phyloP scores from a whole-genome alignment of 768 basidiomycete species.

The Amanita molliuscula region DNA sequence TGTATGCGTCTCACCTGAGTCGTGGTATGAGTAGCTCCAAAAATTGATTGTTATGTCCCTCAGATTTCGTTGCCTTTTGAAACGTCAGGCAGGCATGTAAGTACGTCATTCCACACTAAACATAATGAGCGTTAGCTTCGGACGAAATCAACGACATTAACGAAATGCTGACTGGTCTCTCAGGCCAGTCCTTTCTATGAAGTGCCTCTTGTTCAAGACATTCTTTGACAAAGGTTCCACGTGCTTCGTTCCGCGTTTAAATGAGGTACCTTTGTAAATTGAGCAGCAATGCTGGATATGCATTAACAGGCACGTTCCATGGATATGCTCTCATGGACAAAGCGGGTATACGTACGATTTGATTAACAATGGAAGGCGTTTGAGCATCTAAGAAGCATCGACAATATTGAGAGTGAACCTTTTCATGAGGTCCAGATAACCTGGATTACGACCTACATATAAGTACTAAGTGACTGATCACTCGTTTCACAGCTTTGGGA shows the following conservation, averaged over 20 bases:
- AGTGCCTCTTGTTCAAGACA: slow-evolving; percentile 14
- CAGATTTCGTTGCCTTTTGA: slow-evolving; percentile 11
- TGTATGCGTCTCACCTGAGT: slow-evolving; percentile 33
- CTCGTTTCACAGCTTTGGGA: slow-evolving; percentile 21
- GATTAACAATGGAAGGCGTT: slow-evolving; percentile 15
- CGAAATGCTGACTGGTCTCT: slow-evolving; percentile 16
- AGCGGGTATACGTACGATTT: slow-evolving; percentile 11
- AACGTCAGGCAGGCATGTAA: slow-evolving; percentile 36
- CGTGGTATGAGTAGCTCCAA: slow-evolving; percentile 34
- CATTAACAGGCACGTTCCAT: too few relatives aligned
- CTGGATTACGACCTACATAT: slow-evolving; percentile 13
- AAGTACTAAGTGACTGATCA: background rate
- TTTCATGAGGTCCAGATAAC: slow-evolving; percentile 10
- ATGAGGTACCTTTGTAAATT: slow-evolving; percentile 7
- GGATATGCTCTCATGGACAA: too few relatives aligned
- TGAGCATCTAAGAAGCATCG: slow-evolving; percentile 13
- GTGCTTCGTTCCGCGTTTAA: slow-evolving; percentile 11
- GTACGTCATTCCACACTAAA: slow-evolving; percentile 37
- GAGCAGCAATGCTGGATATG: slow-evolving; percentile 9
- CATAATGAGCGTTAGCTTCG: too few relatives aligned
- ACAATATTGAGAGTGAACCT: slow-evolving; percentile 10
- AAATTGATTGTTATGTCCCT: slow-evolving; percentile 24
- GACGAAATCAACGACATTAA: background rate
- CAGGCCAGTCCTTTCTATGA: slow-evolving; percentile 19
- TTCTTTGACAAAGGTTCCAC: slow-evolving; percentile 19